Percentiles rank a stretch among this genome's conserved stretches.
Evolutionary conservation across 192 early-diverging fungal species (phyloP).

Genomic region (Helicostylum pulchrum): DNA sequence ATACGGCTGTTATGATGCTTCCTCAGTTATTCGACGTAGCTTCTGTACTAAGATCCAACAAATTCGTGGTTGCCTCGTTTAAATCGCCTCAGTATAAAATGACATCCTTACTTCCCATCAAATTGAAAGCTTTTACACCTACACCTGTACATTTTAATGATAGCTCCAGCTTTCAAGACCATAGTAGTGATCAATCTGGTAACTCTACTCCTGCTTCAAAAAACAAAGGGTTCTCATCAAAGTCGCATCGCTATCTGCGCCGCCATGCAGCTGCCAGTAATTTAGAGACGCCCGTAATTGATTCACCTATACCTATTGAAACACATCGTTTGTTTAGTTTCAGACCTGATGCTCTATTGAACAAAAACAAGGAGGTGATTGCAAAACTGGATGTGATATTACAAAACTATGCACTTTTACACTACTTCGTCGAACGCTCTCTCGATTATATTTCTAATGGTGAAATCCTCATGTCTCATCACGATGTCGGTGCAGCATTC

Average conservation of each 20-base stretch:
- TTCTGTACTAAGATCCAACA: constrained; percentile 19
- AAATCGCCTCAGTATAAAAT: constrained; percentile 14
- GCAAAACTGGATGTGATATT: constrained; percentile 6
- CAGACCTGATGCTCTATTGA: constrained; percentile 10
- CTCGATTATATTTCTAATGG: constrained; percentile 45
- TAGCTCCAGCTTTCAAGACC: background rate
- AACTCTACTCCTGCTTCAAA: background rate
- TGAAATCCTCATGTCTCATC: constrained; percentile 43
- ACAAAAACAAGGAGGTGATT: constrained; percentile 17
- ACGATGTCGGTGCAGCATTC: constrained; percentile 33
- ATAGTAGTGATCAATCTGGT: background rate
- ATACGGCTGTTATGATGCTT: constrained; percentile 7
- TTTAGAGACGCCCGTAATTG: background rate
- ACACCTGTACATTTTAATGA: background rate
- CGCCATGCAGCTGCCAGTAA: background rate
- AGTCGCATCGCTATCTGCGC: constrained; percentile 2
- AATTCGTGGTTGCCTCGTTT: constrained; percentile 21
- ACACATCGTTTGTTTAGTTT: background rate
- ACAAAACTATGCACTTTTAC: constrained; percentile 25
- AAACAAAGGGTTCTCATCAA: background rate
- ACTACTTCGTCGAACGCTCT: constrained; percentile 40
- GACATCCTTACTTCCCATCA: background rate
- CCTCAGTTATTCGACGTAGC: constrained; percentile 22
- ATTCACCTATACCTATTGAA: constrained; percentile 1
- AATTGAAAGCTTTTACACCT: background rate